Evolutionary conservation across 1,284 basidiomycete species (phyloP).

Genomic region (Sporisorium scitamineum): DNA sequence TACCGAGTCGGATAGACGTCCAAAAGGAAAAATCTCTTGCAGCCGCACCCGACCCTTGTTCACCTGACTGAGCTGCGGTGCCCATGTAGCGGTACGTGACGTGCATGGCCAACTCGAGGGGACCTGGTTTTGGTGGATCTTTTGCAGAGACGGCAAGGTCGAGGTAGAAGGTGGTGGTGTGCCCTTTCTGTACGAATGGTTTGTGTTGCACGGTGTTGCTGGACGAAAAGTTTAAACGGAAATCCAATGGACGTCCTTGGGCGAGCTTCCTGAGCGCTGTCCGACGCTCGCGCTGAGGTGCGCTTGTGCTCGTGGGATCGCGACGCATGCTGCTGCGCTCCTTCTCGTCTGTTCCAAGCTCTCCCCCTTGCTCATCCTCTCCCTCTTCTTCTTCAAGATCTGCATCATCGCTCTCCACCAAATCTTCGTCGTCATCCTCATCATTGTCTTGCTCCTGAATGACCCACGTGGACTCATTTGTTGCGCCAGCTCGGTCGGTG

Average conservation of each 20-base stretch:
- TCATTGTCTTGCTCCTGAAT: slow-evolving; percentile 28
- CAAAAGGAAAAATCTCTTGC: slow-evolving; percentile 36
- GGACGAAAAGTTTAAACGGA: background rate
- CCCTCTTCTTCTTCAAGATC: background rate
- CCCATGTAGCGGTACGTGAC: slow-evolving; percentile 51
- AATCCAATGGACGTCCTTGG: background rate
- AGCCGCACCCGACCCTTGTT: background rate
- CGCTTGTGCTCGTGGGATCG: background rate
- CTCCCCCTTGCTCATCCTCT: background rate
- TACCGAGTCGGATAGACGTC: slow-evolving; percentile 31
- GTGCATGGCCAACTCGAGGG: slow-evolving; percentile 45
- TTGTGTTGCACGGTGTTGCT: slow-evolving; percentile 10
- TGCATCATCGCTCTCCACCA: slow-evolving; percentile 3
- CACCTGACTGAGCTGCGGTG: background rate
- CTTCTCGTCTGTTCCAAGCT: background rate
- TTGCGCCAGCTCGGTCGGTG: background rate
- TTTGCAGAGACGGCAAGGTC: slow-evolving; percentile 31
- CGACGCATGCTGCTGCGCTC: background rate
- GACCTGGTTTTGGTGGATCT: slow-evolving; percentile 15
- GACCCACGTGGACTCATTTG: slow-evolving; percentile 19
- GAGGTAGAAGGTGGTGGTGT: slow-evolving; percentile 38
- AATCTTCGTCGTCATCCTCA: slow-evolving; percentile 14
- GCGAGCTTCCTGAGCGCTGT: background rate
- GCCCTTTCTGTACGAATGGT: slow-evolving; percentile 34
- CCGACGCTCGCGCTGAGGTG: background rate